Base-by-base conservation (phyloP, 2,329 filamentous ascomycete genomes). In the Aspergillus pseudoviridinutans region DNA sequence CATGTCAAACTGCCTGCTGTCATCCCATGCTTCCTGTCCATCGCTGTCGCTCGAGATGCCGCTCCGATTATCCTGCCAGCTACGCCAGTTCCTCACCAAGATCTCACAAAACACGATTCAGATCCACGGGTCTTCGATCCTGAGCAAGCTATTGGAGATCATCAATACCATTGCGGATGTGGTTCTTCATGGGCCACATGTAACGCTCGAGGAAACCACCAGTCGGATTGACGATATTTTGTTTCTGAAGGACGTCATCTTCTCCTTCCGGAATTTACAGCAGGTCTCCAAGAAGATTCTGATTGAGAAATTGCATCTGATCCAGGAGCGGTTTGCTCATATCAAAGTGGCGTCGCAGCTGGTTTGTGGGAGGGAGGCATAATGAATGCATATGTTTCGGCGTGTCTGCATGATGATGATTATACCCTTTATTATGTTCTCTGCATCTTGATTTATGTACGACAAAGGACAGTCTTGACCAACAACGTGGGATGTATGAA, bases 71-170 rank as follows among this genome's bases (percentile, higher is more conserved):
- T 79, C 77, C 1, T 71, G 72, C 53, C 75, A 77, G 53, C 68
- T 80, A 2, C 76, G 78, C 4, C 68, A 73, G 28, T 76, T 78
- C 55, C 66, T 80, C 17, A 70, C 69, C 1, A 69, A 65, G 51
- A 76, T 79, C 63, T 76, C 76, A 4, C 70, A 71, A 17, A 68
- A 78, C 41, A 79, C 79, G 54, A 79, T 85, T 57, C 79, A 79
- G 28, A 79, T 82, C 4, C 82, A 86, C 61, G 83, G 83, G 7
- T 81, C 76, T 41, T 80, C 80, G 24, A 82, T 86, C 55, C 72
- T 84, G 53, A 79, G 83, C 59, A 86, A 86, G 65, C 73, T 86
- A 4, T 84, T 86, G 55, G 83, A 86, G 63, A 83, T 86, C 59
- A 81, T 82, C 0, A 83, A 82, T 65, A 84, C 82, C 1, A 82